Conservation (phyloP, 345 rosid genomes). For the Erysimum cheiranthoides region DNA sequence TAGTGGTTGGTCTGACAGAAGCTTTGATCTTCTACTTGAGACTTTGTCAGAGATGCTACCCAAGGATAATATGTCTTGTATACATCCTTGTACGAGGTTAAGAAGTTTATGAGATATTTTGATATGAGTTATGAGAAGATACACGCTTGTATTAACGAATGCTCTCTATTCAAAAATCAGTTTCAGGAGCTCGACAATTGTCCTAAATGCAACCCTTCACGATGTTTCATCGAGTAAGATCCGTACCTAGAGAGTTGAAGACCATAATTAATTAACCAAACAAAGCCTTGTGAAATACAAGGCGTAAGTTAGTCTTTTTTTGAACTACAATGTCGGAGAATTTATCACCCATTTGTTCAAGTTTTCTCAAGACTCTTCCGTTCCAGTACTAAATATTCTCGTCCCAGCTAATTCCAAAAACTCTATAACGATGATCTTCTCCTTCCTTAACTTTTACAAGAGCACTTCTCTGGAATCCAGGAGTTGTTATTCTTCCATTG, state of each 20-base stretch:
- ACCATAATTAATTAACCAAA: conserved; percentile 7
- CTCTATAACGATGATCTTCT: background rate
- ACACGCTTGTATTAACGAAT: too few species aligned
- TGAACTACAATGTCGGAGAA: conserved; percentile 11
- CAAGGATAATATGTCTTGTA: background rate
- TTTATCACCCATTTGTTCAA: background rate
- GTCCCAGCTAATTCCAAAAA: background rate
- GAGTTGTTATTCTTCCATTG: background rate
- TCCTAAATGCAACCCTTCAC: too few species aligned
- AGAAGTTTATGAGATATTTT: too few species aligned
- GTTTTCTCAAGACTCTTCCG: background rate
- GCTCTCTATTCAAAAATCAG: too few species aligned
- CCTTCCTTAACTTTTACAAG: background rate
- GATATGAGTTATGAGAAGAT: background rate
- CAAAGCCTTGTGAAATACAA: background rate
- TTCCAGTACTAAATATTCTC: background rate
- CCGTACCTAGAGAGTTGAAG: background rate
- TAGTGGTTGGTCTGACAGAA: background rate
- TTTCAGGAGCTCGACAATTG: too few species aligned
- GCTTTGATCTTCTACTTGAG: background rate
- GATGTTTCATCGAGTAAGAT: background rate
- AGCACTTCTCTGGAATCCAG: background rate
- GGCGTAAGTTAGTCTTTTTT: background rate
- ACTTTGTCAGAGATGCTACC: background rate
- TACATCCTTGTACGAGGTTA: background rate